Conservation (phyloP, 2,329 filamentous ascomycete genomes). For the Chrysoporthe puriensis region DNA sequence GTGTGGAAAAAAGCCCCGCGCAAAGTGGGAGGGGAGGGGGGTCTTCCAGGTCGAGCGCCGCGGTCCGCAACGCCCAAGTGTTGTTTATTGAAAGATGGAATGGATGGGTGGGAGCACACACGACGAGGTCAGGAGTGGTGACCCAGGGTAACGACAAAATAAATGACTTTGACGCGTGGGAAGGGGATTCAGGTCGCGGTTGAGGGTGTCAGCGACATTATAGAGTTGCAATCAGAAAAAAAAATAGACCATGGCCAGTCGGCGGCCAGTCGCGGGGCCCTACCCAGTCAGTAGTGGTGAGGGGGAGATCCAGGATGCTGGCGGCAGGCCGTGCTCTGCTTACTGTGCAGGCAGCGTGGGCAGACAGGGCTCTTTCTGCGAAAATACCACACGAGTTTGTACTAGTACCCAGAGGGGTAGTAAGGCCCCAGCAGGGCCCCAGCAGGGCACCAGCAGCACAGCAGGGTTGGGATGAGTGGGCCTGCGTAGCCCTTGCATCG, state of each 20-base stretch:
- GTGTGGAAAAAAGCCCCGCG: slow-evolving; percentile 13
- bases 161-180: background rate
- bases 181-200: background rate
- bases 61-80: slow-evolving; percentile 1
- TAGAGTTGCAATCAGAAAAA: slow-evolving; percentile 17
- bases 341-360: background rate
- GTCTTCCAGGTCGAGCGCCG: background rate
- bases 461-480: background rate
- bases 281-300: background rate
- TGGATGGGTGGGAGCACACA: background rate
- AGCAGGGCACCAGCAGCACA: background rate
- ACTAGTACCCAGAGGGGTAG: too few species aligned
- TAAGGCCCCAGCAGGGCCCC: too few species aligned
- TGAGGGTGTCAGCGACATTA: slow-evolving; percentile 6
- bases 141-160: background rate
- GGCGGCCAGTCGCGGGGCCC: slow-evolving; percentile 11
- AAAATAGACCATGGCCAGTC: slow-evolving; percentile 11
- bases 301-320: background rate
- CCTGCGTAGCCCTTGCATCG: background rate
- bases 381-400: too few species aligned
- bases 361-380: too few species aligned
- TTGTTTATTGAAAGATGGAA: background rate
- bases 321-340: background rate
- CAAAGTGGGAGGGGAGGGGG: slow-evolving; percentile 9
- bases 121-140: background rate